Evolutionary conservation across 2,329 filamentous ascomycete genomes (phyloP), one percentile per base, ranked within the genome.

Genomic region (Chalara sp.): DNA sequence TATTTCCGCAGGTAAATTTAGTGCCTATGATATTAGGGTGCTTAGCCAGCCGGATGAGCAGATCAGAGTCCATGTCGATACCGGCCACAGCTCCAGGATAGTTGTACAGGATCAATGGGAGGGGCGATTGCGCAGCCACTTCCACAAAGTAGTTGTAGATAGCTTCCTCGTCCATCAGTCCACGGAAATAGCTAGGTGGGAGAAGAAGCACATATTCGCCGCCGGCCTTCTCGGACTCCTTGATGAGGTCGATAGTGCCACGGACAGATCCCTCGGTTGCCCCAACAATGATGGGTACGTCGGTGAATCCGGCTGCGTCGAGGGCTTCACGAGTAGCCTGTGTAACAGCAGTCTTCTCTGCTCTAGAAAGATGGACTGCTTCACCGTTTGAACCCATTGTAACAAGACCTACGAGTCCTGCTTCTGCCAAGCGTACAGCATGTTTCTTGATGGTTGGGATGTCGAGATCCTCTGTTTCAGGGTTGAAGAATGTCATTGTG

Each of bases 381-480:
- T 95, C 89, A 54, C 89, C 89, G 70, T 95, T 95, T 59, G 89
- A 95, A 55, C 90, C 89, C 85, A 93, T 89, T 59, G 85, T 86
- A 42, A 93, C 87, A 30, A 95, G 78, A 35, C 89, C 89, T 45
- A 84, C 87, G 8, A 95, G 80, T 6, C 90, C 90, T 52, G 82
- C 86, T 65, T 83, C 75, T 39, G 84, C 86, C 45, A 95, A 81
- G 45, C 89, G 84, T 59, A 87, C 81, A 29, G 87, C 86, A 66
- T 95, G 89, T 65, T 80, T 85, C 70, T 88, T 87, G 72, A 93
- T 87, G 53, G 80, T 79, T 35, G 86, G 76, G 56, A 91, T 81
- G 65, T 95, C 89, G 61, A 95, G 78, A 46, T 93, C 87, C 70
- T 95, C 89, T 44, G 87, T 93, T 57, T 84, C 79, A 6, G 85